Evolutionary conservation across 1,284 basidiomycete genomes (phyloP), one percentile per base, ranked within the genome.

Genomic region (Apiotrichum akiyoshidainum): DNA sequence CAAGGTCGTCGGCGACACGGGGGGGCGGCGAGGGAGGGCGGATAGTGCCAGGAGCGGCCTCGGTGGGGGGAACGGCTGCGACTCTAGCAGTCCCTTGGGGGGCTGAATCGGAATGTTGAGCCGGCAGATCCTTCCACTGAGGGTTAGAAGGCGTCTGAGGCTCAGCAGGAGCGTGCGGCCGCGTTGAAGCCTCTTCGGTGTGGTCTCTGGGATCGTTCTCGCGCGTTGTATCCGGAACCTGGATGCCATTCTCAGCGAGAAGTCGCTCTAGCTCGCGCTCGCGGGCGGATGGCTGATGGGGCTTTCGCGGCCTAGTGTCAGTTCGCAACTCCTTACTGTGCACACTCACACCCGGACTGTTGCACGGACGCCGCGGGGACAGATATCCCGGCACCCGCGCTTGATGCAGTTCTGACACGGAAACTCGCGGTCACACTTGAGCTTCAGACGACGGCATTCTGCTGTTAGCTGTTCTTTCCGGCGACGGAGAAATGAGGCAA

Each of bases 351-450:
- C 45, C 42, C 61, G 54, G 42, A 58, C 55, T 19, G 61, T 58
- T 39, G 58, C 54, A 35, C 62, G 63, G 12, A 58, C 58, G 1
- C 71, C 69, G 39, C 68, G 56, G 0, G 71, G 71, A 59, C 71
- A 73, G 44, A 70, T 45, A n/a, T 65, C 55, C 34, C 44, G 44
- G 42, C 69, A 71, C 6, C 58, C 59, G 21, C 71, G 63, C 49
- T 71, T 67, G 35, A 65, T 52, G 46, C 70, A 72, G 48, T 66
- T 66, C 17, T 61, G 55, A 58, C 70, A 72, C 7, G 70, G 70
- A 17, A 69, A 52, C 45, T 63, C 52, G 46, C 65, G 60, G 52
- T 67, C 61, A 39, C 67, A 70, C 46, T 66, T 66, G 35, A 70
- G 61, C 46, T 70, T 70, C 33, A 65, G 55, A 2, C 65, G 57